These are phyloP conservation scores for Epichloe coenophiala DNA, from an alignment of 2,329 filamentous ascomycete genomes.

Conservation along the genomic window DNA sequence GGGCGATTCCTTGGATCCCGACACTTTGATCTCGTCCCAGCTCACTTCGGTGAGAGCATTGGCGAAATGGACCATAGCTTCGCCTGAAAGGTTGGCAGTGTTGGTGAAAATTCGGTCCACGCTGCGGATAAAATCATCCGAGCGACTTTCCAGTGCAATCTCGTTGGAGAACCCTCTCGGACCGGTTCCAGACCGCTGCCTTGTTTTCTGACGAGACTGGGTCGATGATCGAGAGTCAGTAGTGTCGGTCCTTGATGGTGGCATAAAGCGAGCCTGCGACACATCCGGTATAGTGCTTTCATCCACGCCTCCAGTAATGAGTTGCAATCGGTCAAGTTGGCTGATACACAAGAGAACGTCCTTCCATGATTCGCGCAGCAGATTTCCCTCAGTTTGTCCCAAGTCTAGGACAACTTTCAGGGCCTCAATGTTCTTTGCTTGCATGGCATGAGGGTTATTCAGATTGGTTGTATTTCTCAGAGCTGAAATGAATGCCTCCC, in stretches of 20 bases:
- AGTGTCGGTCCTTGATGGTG: constrained; percentile 40
- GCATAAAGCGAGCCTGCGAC: constrained; percentile 62
- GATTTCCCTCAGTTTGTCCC: constrained; percentile 82
- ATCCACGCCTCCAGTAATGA: constrained; percentile 89
- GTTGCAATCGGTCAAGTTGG: constrained; percentile 85
- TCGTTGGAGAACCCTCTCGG: constrained; percentile 59
- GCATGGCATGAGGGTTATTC: constrained; percentile 89
- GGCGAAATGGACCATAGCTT: constrained; percentile 92
- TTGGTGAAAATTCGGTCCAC: constrained; percentile 96
- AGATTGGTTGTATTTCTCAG: constrained; percentile 89
- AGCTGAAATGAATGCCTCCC: constrained; percentile 92
- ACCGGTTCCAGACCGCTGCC: constrained; percentile 40
- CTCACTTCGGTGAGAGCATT: constrained; percentile 86
- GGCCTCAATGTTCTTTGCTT: constrained; percentile 90
- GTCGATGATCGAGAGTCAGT: constrained; percentile 52
- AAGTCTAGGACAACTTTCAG: constrained; percentile 85
- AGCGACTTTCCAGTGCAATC: constrained; percentile 82
- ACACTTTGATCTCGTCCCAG: constrained; percentile 98
- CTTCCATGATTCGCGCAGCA: constrained; percentile 82
- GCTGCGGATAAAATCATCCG: constrained; percentile 80
- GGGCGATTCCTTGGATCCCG: constrained; percentile 87
- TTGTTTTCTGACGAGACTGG: constrained; percentile 35
- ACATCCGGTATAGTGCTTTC: constrained; percentile 88
- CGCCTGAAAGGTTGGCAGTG: constrained; percentile 81
- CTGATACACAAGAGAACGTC: constrained; percentile 92